phyloP scores from a whole-genome alignment of 306 rosid genomes.

The Parietaria judaica region DNA sequence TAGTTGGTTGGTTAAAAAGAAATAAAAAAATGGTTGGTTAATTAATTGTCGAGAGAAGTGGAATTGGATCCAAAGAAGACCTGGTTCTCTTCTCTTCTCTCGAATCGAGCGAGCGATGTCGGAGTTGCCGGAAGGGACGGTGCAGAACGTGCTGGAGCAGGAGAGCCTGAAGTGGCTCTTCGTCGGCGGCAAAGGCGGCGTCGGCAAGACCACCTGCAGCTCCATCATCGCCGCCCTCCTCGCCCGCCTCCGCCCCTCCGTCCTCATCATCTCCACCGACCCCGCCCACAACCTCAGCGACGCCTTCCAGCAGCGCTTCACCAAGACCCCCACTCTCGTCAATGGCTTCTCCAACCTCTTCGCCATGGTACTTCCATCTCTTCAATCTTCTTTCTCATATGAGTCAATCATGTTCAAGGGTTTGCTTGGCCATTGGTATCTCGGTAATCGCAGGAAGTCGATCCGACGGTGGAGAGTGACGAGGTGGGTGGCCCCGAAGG shows the following conservation, averaged over 20 bases:
- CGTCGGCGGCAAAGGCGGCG: slow-evolving; percentile 98
- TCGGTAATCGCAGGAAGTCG: slow-evolving; percentile 64
- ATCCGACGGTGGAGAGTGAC: slow-evolving; percentile 82
- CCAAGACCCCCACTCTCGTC: slow-evolving; percentile 81
- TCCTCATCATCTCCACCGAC: slow-evolving; percentile 91
- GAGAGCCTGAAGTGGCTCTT: slow-evolving; percentile 91
- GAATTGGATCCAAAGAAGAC: too few relatives aligned
- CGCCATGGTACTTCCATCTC: slow-evolving; percentile 56
- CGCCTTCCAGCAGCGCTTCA: slow-evolving; percentile 91
- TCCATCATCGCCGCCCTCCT: slow-evolving; percentile 85
- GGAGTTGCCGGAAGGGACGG: slow-evolving; percentile 50
- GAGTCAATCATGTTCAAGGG: background rate
- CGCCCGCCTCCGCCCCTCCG: slow-evolving; percentile 70
- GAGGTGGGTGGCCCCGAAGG: slow-evolving; percentile 57
- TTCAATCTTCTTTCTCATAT: background rate
- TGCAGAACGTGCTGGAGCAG: slow-evolving; percentile 75
- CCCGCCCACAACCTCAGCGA: slow-evolving; percentile 99
- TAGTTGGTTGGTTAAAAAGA: too few relatives aligned
- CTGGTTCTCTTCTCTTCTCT: too few relatives aligned
- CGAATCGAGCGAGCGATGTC: too few relatives aligned
- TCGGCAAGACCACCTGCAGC: slow-evolving; percentile 92
- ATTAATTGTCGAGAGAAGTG: too few relatives aligned
- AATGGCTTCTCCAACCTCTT: slow-evolving; percentile 85
- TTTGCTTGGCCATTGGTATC: slow-evolving; percentile 4
- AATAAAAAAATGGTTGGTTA: too few relatives aligned